Evolutionary conservation across 106 monocot species (phyloP).

Genomic region (Platanthera zijinensis): DNA sequence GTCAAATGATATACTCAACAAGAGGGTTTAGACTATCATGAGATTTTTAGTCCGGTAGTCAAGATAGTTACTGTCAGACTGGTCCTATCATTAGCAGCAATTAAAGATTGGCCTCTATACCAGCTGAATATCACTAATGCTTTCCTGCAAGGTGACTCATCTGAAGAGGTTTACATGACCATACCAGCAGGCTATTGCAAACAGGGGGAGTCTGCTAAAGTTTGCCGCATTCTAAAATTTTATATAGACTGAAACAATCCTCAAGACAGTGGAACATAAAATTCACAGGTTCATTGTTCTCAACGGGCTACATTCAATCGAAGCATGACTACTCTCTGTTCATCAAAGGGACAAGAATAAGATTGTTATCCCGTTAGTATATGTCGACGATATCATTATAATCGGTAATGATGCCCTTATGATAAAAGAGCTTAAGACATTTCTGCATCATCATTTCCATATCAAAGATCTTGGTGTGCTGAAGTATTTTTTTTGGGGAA

Average conservation of each 20-base stretch:
- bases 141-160: no score
- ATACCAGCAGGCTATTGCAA: neutral
- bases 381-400: neutral
- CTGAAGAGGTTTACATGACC: no score
- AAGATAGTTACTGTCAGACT: no score
- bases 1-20: neutral
- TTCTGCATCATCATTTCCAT: neutral
- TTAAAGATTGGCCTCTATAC: no score
- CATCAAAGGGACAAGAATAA: no score
- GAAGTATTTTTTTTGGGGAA: neutral
- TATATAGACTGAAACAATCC: no score
- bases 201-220: no score
- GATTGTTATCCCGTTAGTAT: neutral
- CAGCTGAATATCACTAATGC: no score
- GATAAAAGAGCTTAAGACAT: neutral
- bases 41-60: neutral
- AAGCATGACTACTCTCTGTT: no score
- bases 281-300: neutral
- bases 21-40: neutral
- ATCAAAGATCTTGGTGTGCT: conserved; percentile 3
- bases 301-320: neutral
- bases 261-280: no score
- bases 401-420: neutral
- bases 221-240: no score
- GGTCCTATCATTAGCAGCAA: neutral